Evolutionary conservation across 495 filamentous ascomycete genomes (phyloP).

Genomic region (Talaromyces liani): DNA sequence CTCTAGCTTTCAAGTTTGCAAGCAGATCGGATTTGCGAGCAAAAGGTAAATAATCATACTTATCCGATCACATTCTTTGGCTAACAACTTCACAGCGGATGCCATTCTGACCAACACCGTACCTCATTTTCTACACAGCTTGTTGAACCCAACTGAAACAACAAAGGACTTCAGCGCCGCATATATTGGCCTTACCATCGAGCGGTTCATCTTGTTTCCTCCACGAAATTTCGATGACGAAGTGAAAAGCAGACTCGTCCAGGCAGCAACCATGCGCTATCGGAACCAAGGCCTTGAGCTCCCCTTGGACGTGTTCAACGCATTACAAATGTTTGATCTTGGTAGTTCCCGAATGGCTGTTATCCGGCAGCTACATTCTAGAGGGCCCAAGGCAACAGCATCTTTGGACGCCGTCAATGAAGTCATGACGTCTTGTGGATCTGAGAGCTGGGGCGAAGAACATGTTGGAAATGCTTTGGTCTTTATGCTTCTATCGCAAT

Average conservation of each 20-base stretch:
- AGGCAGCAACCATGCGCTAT: constrained; percentile 63
- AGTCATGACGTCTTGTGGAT: constrained; percentile 57
- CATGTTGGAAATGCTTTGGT: constrained; percentile 76
- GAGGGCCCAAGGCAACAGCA: constrained; percentile 55
- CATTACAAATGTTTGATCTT: constrained; percentile 65
- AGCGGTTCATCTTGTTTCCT: constrained; percentile 73
- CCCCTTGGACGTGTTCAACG: constrained; percentile 64
- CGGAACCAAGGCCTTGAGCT: constrained; percentile 49
- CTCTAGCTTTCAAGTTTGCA: constrained; percentile 77
- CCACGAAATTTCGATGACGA: constrained; percentile 74
- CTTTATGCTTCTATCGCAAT: constrained; percentile 68
- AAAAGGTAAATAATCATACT: constrained; percentile 58
- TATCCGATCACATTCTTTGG: constrained; percentile 12
- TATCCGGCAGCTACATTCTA: constrained; percentile 68
- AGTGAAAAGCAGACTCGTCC: constrained; percentile 57
- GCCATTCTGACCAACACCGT: constrained; percentile 70
- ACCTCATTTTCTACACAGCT: constrained; percentile 62
- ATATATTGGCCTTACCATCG: constrained; percentile 69
- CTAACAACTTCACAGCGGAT: constrained; percentile 53
- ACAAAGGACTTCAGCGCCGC: constrained; percentile 57
- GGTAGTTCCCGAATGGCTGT: constrained; percentile 58
- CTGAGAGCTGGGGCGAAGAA: constrained; percentile 66
- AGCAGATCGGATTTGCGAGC: constrained; percentile 71
- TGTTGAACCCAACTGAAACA: constrained; percentile 49
- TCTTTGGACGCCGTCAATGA: constrained; percentile 49